These are phyloP conservation scores for Candida albicans DNA, from an alignment of 1,139 yeast genomes.

Conservation along the genomic window DNA sequence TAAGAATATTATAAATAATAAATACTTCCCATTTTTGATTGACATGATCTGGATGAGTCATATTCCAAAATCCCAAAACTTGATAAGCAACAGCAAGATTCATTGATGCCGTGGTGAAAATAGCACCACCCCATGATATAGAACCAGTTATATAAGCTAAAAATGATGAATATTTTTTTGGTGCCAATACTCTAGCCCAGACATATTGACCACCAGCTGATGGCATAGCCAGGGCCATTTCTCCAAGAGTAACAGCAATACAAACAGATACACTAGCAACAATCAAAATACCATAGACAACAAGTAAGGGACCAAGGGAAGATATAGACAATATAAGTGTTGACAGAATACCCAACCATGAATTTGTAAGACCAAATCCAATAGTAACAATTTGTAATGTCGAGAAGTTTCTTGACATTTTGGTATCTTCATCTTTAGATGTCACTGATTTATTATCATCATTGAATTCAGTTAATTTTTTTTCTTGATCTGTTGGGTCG, in stretches of 20 bases:
- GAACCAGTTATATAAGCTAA: constrained; percentile 56
- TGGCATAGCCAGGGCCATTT: constrained; percentile 55
- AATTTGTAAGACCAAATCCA: constrained; percentile 68
- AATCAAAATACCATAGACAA: constrained; percentile 66
- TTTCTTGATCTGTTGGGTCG: constrained; percentile 1
- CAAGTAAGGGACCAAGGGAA: constrained; percentile 68
- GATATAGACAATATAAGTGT: constrained; percentile 62
- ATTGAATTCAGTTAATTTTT: constrained; percentile 1
- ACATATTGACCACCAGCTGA: constrained; percentile 62
- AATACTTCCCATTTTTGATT: constrained; percentile 54
- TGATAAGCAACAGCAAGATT: constrained; percentile 50
- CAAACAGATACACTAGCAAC: constrained; percentile 49
- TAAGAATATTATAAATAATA: constrained; percentile 45
- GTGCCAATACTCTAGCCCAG: constrained; percentile 59
- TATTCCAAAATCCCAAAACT: constrained; percentile 50
- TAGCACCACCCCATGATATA: constrained; percentile 57
- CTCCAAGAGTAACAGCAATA: constrained; percentile 45
- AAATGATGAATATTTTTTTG: constrained; percentile 46
- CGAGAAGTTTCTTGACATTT: constrained; percentile 51
- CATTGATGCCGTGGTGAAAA: constrained; percentile 57
- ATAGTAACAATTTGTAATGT: constrained; percentile 60
- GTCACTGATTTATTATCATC: constrained; percentile 1
- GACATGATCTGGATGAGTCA: constrained; percentile 44
- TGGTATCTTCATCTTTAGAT: constrained; percentile 13
- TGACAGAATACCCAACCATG: constrained; percentile 59